Conservation (phyloP, 257 asterid genomes). For the Ballota nigra region DNA sequence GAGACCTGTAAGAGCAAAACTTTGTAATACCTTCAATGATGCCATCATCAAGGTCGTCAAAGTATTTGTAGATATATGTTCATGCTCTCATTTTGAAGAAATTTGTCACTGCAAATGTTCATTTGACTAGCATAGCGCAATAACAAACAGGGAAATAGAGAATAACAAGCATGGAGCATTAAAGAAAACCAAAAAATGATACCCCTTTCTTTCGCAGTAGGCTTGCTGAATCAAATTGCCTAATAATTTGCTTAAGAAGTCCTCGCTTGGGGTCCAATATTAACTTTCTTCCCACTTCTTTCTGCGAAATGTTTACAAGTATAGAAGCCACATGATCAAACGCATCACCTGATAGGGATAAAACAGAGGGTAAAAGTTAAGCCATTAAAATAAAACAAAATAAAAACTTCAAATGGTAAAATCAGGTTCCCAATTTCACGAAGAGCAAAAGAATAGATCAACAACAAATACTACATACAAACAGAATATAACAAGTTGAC, state of each 20-base stretch:
- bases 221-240: slow-evolving; percentile 80
- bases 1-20: slow-evolving; percentile 48
- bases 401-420: not conserved
- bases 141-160: not conserved
- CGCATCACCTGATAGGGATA: slow-evolving; percentile 59
- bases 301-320: slow-evolving; percentile 85
- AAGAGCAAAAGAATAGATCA: not conserved
- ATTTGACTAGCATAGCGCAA: not conserved
- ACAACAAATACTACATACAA: not conserved
- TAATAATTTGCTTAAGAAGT: slow-evolving; percentile 77
- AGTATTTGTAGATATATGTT: not conserved
- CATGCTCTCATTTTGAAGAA: slow-evolving; percentile 3
- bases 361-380: slow-evolving; percentile 1
- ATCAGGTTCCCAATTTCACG: not conserved
- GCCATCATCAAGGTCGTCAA: not conserved
- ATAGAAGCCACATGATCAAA: slow-evolving; percentile 92
- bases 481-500: not conserved
- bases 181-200: slow-evolving; percentile 11
- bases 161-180: not conserved
- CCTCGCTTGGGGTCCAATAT: slow-evolving; percentile 87
- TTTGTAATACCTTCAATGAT: not conserved
- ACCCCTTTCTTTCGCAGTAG: slow-evolving; percentile 91
- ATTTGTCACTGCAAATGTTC: not conserved
- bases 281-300: slow-evolving; percentile 82
- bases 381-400: not conserved